Base-by-base conservation (phyloP, 2,329 filamentous ascomycete species). In the Sarocladiaceae sp. region DNA sequence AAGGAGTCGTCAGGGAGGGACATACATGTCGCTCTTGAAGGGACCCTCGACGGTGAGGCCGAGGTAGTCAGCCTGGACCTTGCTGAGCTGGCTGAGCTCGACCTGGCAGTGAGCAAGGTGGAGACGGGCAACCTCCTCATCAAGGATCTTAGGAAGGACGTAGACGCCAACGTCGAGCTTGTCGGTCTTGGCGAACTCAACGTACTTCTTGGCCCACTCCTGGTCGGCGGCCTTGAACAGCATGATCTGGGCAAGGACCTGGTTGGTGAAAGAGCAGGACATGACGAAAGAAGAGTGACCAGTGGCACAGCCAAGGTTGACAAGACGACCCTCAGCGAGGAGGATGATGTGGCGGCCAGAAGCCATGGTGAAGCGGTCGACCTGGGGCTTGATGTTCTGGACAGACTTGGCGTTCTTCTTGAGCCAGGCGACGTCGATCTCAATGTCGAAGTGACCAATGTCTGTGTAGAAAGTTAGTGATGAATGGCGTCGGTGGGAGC, bases 241-340 rank as follows among this genome's bases (percentile, higher is more conserved):
- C 80, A 96, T 87, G 79, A 99, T 97, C 82, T 99, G 94, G 62
- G 94, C 94, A 72, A 99, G 90, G 66, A 97, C 94, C 84, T 99
- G 94, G 88, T 99, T 99, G 84, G 92, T 96, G 88, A 99, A 99
- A 59, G 93, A 97, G 88, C 94, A 99, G 66, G 92, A 97, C 94
- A 99, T 97, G 62, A 99, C 94, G 76, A 99, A 99, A 51, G 93
- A 97, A 63, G 92, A 96, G 88, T 99, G 94, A 63, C 94, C 94
- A 59, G 94, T 99, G 71, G 94, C 94, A 77, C 94, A 99, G 75
- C 94, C 94, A 65, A 99, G 83, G 87, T 99, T 99, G 79, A 99
- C 94, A 60, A 99, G 88, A 81, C 94, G 93, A 64, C 94, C 94
- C 82, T 97, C 94, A 59, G 94, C 94, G 59, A 99, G 86, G 66